These are phyloP conservation scores for Cyclanthera cordifolia DNA, from an alignment of 306 rosid species.

Conservation along the genomic window DNA sequence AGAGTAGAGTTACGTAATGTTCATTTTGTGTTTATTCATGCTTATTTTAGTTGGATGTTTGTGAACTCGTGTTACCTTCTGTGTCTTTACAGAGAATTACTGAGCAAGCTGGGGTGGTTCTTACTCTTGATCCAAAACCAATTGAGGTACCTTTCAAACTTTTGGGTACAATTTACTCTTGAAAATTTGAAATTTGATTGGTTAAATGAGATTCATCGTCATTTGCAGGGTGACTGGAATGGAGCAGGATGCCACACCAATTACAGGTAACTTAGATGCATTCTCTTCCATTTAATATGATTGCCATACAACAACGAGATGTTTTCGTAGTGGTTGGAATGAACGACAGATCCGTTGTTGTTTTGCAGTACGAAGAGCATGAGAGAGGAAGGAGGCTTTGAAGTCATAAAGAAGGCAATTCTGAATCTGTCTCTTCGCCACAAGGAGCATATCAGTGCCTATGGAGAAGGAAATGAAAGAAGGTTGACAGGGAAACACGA, in stretches of 20 bases:
- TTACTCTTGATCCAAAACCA: slow-evolving; percentile 94
- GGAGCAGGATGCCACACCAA: slow-evolving; percentile 99
- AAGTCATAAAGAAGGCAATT: slow-evolving; percentile 84
- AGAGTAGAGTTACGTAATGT: no score
- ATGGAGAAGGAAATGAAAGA: slow-evolving; percentile 99
- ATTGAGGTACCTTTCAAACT: slow-evolving; percentile 52
- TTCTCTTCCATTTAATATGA: slow-evolving; percentile 3
- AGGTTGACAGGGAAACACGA: slow-evolving; percentile 98
- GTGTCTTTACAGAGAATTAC: slow-evolving; percentile 73
- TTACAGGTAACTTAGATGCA: slow-evolving; percentile 49
- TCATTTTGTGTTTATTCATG: no score
- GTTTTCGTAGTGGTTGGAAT: neutral
- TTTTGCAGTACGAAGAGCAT: slow-evolving; percentile 79
- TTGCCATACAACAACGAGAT: slow-evolving; percentile 5
- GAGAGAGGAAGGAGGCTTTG: slow-evolving; percentile 96
- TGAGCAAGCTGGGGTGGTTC: slow-evolving; percentile 96
- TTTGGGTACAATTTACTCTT: slow-evolving; percentile 5
- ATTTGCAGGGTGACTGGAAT: slow-evolving; percentile 90
- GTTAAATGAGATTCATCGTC: slow-evolving; percentile 15
- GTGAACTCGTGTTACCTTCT: neutral
- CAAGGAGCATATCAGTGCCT: slow-evolving; percentile 66
- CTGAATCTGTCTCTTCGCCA: slow-evolving; percentile 94
- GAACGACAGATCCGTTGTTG: slow-evolving; percentile 19
- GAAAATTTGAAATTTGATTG: neutral
- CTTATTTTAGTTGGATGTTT: neutral